Conservation (phyloP, 2,329 filamentous ascomycete genomes). For the Pleomassaria siparia region DNA sequence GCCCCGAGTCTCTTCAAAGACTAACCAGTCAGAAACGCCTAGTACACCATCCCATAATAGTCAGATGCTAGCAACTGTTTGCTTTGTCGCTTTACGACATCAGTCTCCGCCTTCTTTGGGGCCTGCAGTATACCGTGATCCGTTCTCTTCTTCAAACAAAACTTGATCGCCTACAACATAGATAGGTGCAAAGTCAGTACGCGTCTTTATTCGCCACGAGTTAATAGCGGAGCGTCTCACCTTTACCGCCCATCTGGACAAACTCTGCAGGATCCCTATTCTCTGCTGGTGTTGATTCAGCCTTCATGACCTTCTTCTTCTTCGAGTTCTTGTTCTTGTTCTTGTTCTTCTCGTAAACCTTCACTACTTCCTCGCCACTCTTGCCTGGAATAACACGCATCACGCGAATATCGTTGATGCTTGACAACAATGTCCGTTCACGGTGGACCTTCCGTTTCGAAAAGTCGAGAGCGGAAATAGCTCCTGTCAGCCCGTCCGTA, state of each 20-base stretch:
- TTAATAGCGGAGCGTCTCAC: too few relatives aligned
- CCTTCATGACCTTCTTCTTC: slow-evolving; percentile 61
- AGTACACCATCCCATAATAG: not conserved
- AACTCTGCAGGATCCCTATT: slow-evolving; percentile 74
- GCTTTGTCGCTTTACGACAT: not conserved
- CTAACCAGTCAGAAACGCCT: not conserved
- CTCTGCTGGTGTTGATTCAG: slow-evolving; percentile 65
- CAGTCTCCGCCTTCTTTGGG: not conserved
- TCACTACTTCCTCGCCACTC: slow-evolving; percentile 49
- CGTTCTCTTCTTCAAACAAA: slow-evolving; percentile 67
- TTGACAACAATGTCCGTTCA: slow-evolving; percentile 82
- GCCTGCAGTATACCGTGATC: slow-evolving; percentile 38
- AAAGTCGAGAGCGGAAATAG: slow-evolving; percentile 79
- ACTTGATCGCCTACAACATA: too few relatives aligned
- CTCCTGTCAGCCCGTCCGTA: slow-evolving; percentile 89
- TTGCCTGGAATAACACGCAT: slow-evolving; percentile 60
- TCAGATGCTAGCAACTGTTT: not conserved
- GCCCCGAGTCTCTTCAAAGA: not conserved
- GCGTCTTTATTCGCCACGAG: too few relatives aligned
- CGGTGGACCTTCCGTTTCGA: slow-evolving; percentile 75
- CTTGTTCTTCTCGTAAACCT: slow-evolving; percentile 44
- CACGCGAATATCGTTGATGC: slow-evolving; percentile 73
- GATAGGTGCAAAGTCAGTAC: too few relatives aligned
- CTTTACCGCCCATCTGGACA: slow-evolving; percentile 80
- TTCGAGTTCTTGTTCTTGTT: slow-evolving; percentile 21